These are phyloP conservation scores for Hygrophoropsis aurantiaca DNA, from an alignment of 768 basidiomycete species.

Conservation along the genomic window DNA sequence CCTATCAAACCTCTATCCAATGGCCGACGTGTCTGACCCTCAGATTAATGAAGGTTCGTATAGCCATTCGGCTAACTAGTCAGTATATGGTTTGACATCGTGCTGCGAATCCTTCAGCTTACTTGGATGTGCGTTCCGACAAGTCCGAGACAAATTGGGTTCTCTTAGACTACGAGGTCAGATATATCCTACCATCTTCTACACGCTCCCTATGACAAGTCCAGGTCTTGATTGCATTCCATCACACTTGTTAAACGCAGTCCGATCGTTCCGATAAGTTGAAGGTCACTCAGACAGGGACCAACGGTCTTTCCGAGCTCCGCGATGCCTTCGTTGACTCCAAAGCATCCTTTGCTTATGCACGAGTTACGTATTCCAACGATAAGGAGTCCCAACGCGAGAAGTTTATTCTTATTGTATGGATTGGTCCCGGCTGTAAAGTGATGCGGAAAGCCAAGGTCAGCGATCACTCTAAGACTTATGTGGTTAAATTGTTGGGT, in stretches of 20 bases:
- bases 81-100: slow-evolving; percentile 11
- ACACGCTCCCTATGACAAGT: slow-evolving; percentile 12
- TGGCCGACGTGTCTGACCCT: slow-evolving; percentile 81
- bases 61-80: slow-evolving; percentile 4
- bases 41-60: slow-evolving; percentile 69
- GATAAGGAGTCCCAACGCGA: slow-evolving; percentile 85
- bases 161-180: slow-evolving; percentile 83
- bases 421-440: slow-evolving; percentile 83
- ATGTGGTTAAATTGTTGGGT: slow-evolving; percentile 8
- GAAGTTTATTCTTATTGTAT: slow-evolving; percentile 84
- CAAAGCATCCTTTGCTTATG: slow-evolving; percentile 84
- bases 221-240: slow-evolving; percentile 8
- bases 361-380: slow-evolving; percentile 78
- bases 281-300: slow-evolving; percentile 72
- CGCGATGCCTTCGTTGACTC: slow-evolving; percentile 65
- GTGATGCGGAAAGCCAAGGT: slow-evolving; percentile 94
- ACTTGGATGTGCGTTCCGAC: slow-evolving; percentile 82
- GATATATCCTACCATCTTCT: slow-evolving; percentile 12
- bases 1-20: slow-evolving; percentile 22
- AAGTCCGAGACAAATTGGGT: slow-evolving; percentile 90
- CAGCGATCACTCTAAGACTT: slow-evolving; percentile 22
- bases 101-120: slow-evolving; percentile 55
- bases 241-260: slow-evolving; percentile 29
- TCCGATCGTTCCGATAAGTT: slow-evolving; percentile 82
- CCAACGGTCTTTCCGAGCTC: slow-evolving; percentile 78